Evolutionary conservation across 2,329 filamentous ascomycete genomes (phyloP), one percentile per base, ranked within the genome.

Genomic region (Davidsoniella neocaledoniae): DNA sequence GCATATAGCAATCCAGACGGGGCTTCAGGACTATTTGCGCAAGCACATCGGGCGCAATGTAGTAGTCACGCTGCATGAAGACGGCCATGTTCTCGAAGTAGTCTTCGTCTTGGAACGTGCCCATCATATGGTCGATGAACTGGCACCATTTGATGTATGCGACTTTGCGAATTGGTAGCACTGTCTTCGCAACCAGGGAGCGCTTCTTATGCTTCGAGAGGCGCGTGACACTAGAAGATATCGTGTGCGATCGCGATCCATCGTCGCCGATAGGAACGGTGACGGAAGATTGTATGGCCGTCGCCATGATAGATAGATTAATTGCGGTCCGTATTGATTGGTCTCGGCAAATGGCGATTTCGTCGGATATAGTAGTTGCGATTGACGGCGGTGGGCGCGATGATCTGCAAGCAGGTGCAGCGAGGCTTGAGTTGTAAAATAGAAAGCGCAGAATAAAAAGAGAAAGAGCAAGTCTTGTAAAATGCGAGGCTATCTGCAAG

Each of bases 21-120:
- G 78, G 77, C 21, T 69, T 69, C 39, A 83, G 64, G 56, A 78
- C 72, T 48, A 81, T 60, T 55, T 79, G 70, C 63, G 76, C 74
- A 54, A 81, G 63, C 51, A 67, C 60, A 9, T 63, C 55, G 6
- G 74, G 64, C 3, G 71, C 65, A 8, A 81, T 62, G 1, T 73
- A 74, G 54, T 75, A 63, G 55, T 72, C 68, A 19, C 44, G 40
- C 46, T 44, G 41, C 12, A 53, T 25, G 4, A 46, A 21, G 2
- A 33, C 37, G 7, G 37, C 21, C 25, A 41, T 46, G 16, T 42
- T 16, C 9, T 49, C 23, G 36, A 53, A 46, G 4, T 37, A 33
- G 14, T 25, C 38, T 23, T 53, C 46, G n/a, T 38, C 26, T 37
- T 43, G 21, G 36, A 21, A 39, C 17, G 38, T 36, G 26, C 25